These are phyloP conservation scores for Coccomyxa subellipsoidea DNA, from an alignment of 163 green algal species.

Conservation along the genomic window DNA sequence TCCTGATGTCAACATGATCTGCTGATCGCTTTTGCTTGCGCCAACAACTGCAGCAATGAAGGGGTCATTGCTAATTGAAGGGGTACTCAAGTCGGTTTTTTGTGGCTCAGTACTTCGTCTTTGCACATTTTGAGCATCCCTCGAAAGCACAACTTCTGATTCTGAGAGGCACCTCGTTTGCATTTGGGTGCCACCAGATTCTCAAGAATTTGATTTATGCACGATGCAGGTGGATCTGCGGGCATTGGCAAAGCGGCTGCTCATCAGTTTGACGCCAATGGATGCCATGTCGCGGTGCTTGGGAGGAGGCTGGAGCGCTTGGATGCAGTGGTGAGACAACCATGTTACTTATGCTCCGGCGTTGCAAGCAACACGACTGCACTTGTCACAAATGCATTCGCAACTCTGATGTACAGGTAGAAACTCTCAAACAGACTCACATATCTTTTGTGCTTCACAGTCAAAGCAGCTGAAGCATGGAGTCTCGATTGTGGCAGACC, in stretches of 20 bases:
- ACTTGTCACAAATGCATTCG: background rate
- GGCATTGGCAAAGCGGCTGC: background rate
- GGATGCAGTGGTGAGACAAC: background rate
- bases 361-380: background rate
- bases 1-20: no score
- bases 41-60: no score
- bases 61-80: no score
- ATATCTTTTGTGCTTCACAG: background rate
- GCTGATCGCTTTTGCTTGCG: no score
- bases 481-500: background rate
- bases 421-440: background rate
- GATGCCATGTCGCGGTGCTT: background rate
- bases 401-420: background rate
- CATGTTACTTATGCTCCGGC: background rate
- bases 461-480: background rate
- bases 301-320: background rate
- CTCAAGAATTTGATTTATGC: background rate
- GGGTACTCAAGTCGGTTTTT: no score
- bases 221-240: background rate
- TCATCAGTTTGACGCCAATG: background rate
- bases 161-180: background rate
- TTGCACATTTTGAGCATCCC: no score
- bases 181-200: background rate
- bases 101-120: no score
- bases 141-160: no score